Conservation (phyloP, 441 rosid genomes). For the Croton laevigatus region DNA sequence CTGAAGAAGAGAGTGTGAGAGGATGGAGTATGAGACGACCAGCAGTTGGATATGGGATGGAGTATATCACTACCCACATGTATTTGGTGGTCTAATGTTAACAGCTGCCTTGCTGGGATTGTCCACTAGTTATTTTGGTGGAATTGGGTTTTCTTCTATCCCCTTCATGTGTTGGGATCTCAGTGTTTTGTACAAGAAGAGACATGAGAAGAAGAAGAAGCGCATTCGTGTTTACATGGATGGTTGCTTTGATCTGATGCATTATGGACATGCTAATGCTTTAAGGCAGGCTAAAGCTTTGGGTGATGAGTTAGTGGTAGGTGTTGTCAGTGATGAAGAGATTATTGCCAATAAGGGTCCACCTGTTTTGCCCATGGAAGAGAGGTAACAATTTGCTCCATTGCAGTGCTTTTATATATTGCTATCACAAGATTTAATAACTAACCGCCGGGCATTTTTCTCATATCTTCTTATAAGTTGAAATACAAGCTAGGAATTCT, state of each 20-base stretch:
- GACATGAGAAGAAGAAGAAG: conserved; percentile 51
- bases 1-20: conserved; percentile 19
- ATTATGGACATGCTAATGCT: conserved; percentile 95
- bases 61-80: conserved; percentile 51
- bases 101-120: conserved; percentile 62
- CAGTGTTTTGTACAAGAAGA: conserved; percentile 42
- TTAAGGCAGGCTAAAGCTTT: conserved; percentile 86
- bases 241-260: conserved; percentile 98
- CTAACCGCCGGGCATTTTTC: neutral
- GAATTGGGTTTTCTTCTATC: conserved; percentile 44
- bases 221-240: conserved; percentile 93
- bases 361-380: conserved; percentile 86
- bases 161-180: conserved; percentile 39
- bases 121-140: conserved; percentile 61
- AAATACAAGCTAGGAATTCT: neutral
- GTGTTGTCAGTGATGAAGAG: conserved; percentile 91
- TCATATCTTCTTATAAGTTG: neutral
- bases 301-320: conserved; percentile 90
- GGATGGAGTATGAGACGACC: conserved; percentile 51
- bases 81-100: conserved; percentile 64
- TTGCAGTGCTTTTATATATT: neutral
- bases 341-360: conserved; percentile 92
- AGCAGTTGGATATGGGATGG: conserved; percentile 66
- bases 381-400: conserved; percentile 38
- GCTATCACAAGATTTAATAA: neutral